Evolutionary conservation across 345 rosid genomes (phyloP).

Genomic region (Moricandia arvensis): DNA sequence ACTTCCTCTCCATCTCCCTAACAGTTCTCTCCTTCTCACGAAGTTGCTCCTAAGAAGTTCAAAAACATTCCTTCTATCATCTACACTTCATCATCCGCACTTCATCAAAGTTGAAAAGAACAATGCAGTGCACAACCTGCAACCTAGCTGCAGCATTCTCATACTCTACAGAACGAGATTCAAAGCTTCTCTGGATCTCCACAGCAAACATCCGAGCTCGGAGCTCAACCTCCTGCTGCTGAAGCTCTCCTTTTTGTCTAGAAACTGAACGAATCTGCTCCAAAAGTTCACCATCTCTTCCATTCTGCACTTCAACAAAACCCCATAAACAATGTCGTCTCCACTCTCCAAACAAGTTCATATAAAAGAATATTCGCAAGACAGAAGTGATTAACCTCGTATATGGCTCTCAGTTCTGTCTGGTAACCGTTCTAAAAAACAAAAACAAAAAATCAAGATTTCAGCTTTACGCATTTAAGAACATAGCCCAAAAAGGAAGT

Average conservation of each 20-base stretch:
- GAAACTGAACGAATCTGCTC: constrained; percentile 63
- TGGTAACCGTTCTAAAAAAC: too few species aligned
- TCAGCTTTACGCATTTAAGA: too few species aligned
- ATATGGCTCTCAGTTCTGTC: too few species aligned
- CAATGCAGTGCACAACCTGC: constrained; percentile 44
- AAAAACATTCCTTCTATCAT: not conserved
- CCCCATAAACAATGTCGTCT: too few species aligned
- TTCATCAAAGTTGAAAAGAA: not conserved
- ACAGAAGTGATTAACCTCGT: too few species aligned
- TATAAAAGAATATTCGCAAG: too few species aligned
- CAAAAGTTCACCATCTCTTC: constrained; percentile 45
- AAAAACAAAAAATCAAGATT: too few species aligned
- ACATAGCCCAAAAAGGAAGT: too few species aligned
- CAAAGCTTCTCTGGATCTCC: constrained; percentile 57
- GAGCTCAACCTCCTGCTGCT: constrained; percentile 70
- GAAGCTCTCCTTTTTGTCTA: constrained; percentile 70
- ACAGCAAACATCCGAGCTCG: constrained; percentile 68
- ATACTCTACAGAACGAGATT: constrained; percentile 62
- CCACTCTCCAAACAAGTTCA: too few species aligned
- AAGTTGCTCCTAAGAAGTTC: constrained; percentile 65
- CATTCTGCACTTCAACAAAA: too few species aligned
- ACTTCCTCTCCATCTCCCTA: constrained; percentile 67
- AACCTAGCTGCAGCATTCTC: constrained; percentile 56
- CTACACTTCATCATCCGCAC: not conserved
- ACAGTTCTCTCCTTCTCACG: constrained; percentile 58